phyloP scores from a whole-genome alignment of 2,329 filamentous ascomycete species.

The Elsinoe perseae region DNA sequence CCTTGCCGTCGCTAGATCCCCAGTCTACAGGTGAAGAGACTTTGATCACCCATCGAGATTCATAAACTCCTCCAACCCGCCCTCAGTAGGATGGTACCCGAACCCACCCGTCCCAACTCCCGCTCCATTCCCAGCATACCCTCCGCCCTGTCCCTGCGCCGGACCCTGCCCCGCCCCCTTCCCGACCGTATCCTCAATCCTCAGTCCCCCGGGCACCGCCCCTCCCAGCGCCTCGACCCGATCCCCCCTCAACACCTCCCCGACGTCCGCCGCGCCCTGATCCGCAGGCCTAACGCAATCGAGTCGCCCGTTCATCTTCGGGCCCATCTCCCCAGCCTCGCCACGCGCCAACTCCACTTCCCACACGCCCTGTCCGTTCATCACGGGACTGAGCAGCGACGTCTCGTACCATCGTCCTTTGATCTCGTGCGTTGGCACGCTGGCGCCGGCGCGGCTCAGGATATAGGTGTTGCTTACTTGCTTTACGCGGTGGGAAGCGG shows the following conservation, averaged over 20 bases:
- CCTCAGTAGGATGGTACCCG: slow-evolving; percentile 8
- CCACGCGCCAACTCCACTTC: slow-evolving; percentile 24
- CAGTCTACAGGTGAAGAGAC: neutral
- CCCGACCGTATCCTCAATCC: slow-evolving; percentile 29
- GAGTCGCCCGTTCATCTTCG: slow-evolving; percentile 31
- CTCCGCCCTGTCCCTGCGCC: slow-evolving; percentile 7
- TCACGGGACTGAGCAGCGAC: slow-evolving; percentile 40
- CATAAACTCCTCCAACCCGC: slow-evolving; percentile 36
- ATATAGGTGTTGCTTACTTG: slow-evolving; percentile 37
- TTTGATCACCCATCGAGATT: slow-evolving; percentile 30
- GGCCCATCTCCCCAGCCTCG: slow-evolving; percentile 28
- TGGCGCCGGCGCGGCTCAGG: slow-evolving; percentile 29
- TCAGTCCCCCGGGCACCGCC: slow-evolving; percentile 33
- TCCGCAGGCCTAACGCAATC: slow-evolving; percentile 26
- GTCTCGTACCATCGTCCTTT: slow-evolving; percentile 57
- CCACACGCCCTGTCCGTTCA: slow-evolving; percentile 25
- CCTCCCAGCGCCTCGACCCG: slow-evolving; percentile 35
- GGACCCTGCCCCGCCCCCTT: slow-evolving; percentile 18
- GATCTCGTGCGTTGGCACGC: slow-evolving; percentile 41
- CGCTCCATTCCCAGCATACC: neutral
- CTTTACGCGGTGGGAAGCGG: slow-evolving; percentile 33
- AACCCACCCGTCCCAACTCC: neutral
- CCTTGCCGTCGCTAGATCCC: neutral
- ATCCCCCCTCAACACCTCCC: slow-evolving; percentile 19
- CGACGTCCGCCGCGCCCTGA: neutral